phyloP scores from a whole-genome alignment of 2,329 filamentous ascomycete genomes.

The Sporothrix pallida region DNA sequence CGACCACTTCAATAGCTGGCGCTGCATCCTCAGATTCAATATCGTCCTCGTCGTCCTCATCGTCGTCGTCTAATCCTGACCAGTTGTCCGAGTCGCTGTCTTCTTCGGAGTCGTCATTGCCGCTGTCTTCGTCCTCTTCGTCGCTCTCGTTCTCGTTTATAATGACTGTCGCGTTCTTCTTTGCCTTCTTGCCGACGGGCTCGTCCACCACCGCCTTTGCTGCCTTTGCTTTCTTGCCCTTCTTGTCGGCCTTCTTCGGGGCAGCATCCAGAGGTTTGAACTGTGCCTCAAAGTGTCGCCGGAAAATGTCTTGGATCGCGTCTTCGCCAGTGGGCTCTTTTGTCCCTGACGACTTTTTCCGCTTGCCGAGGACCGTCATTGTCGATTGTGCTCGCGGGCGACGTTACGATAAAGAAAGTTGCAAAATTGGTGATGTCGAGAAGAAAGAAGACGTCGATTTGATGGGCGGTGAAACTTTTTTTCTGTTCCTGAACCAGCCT shows the following conservation, averaged over 20 bases:
- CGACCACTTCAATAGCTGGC: slow-evolving; percentile 63
- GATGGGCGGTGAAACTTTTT: slow-evolving; percentile 32
- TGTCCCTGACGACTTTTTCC: slow-evolving; percentile 48
- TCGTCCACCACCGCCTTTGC: slow-evolving; percentile 37
- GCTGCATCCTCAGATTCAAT: slow-evolving; percentile 39
- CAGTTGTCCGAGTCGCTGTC: slow-evolving; percentile 54
- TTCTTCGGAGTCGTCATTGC: slow-evolving; percentile 47
- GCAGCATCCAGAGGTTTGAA: slow-evolving; percentile 72
- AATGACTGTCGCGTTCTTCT: slow-evolving; percentile 42
- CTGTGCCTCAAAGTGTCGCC: slow-evolving; percentile 83
- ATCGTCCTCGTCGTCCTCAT: slow-evolving; percentile 40
- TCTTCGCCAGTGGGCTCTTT: slow-evolving; percentile 45
- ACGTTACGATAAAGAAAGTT: not conserved
- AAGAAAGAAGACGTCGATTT: not conserved
- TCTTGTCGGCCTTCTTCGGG: slow-evolving; percentile 15
- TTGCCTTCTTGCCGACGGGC: slow-evolving; percentile 41
- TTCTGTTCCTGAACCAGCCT: slow-evolving; percentile 9
- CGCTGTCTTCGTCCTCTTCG: slow-evolving; percentile 38
- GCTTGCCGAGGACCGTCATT: slow-evolving; percentile 56
- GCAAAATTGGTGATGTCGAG: not conserved
- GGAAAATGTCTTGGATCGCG: slow-evolving; percentile 75
- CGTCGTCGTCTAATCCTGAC: slow-evolving; percentile 61
- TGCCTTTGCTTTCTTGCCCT: slow-evolving; percentile 43
- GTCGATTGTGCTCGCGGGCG: slow-evolving; percentile 42
- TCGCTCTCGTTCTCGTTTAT: slow-evolving; percentile 21